Base-by-base conservation (phyloP, 2,329 filamentous ascomycete genomes). In the Arthrobotrys sinensis region DNA sequence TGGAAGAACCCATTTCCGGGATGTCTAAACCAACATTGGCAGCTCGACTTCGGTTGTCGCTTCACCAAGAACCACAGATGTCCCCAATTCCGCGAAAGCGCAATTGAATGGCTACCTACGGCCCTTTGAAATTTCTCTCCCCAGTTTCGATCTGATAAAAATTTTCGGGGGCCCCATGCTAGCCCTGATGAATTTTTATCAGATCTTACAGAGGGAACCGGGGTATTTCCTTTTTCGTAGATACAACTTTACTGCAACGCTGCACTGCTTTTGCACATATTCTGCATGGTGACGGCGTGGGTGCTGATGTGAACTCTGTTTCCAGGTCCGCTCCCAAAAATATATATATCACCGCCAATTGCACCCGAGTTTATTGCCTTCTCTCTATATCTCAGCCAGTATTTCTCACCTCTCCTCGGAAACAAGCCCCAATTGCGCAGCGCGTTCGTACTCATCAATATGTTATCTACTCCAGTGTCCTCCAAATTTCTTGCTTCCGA, bases 401-500 rank as follows among this genome's bases (percentile, higher is more conserved):
- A 45, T n/a, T 45, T 24, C 36, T 43, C 55, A 24, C 55, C 34
- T 40, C 52, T 57, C 45, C 32, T 21, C 21, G 8, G 10, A 66
- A 24, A 5, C 0, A 24, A 19, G 3, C 16, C 63, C 16, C 63
- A 36, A 67, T 40, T 32, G 32, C 10, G 11, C 32, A 8, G 50
- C 24, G 19, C 63, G 28, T 16, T 21, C n/a, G 19, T 40, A 55
- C 24, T 21, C 28, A 65, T 24, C 36, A 67, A 38, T 87, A 88
- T 87, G 38, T 85, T 85, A 69, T 88, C 89, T 36, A 87, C 89
- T 3, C 89, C 88, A 5, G 87, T 90, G 79, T 83, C 86, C 60
- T 88, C 89, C 78, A 94, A 92, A 83, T 98, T 97, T 86, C 91
- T 98, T 81, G 88, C 91, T 80, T 88, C 91, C 83, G 89, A 90